Percentiles rank a stretch among this genome's conserved stretches.
Conservation (phyloP, 2,329 filamentous ascomycete genomes). For the Emericellopsis atlantica region DNA sequence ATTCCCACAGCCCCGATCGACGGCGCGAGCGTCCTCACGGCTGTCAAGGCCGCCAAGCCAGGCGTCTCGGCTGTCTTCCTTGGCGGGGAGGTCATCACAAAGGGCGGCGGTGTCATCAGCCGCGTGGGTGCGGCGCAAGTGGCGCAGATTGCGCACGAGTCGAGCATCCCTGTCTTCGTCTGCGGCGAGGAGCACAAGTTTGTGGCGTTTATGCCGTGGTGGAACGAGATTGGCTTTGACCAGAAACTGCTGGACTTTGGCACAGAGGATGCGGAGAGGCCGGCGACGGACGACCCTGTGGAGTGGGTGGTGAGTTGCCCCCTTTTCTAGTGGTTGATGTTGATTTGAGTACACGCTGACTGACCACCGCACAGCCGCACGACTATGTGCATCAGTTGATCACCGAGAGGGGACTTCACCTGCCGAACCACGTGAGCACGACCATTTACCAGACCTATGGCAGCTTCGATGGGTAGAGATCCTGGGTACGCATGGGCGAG, state of each 20-base stretch:
- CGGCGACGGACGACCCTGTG: conserved; percentile 39
- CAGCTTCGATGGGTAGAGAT: conserved; percentile 17
- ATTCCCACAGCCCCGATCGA: conserved; percentile 60
- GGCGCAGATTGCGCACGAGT: conserved; percentile 59
- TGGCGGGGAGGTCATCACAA: conserved; percentile 75
- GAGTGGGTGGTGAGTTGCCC: conserved; percentile 54
- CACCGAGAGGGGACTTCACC: conserved; percentile 61
- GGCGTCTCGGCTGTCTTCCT: conserved; percentile 55
- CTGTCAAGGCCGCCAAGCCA: conserved; percentile 38
- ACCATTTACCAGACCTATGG: conserved; percentile 54
- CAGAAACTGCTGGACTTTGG: conserved; percentile 68
- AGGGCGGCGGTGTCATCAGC: conserved; percentile 87
- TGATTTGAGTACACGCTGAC: conserved; percentile 8
- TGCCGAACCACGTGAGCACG: conserved; percentile 57
- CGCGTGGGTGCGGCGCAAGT: conserved; percentile 80
- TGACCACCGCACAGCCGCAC: conserved; percentile 36
- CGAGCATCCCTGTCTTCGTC: conserved; percentile 72
- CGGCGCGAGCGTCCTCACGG: conserved; percentile 62
- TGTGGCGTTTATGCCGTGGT: conserved; percentile 61
- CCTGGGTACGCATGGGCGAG: too few relatives aligned
- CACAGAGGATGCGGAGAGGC: conserved; percentile 32
- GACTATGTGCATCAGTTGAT: conserved; percentile 60
- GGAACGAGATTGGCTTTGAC: conserved; percentile 67
- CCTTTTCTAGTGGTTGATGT: background rate
- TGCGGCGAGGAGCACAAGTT: conserved; percentile 97